phyloP scores from a whole-genome alignment of 495 filamentous ascomycete genomes.

The Beverwykella pulmonaria region DNA sequence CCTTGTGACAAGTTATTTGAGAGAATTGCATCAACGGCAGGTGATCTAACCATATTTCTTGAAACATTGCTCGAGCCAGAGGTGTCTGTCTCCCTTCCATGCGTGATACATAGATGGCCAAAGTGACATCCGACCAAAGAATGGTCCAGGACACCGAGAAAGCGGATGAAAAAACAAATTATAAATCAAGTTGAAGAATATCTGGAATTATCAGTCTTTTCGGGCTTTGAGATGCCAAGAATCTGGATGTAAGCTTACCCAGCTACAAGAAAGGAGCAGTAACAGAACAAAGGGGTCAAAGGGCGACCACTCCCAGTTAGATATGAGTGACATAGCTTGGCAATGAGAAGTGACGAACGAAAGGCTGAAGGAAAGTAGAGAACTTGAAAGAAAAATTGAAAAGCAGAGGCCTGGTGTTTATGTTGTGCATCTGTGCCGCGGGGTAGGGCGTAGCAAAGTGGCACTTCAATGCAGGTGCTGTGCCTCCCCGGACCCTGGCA shows the following conservation, averaged over 20 bases:
- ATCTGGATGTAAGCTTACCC: too few relatives aligned
- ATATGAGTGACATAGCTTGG: neutral
- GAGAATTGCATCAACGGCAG: neutral
- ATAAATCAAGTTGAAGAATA: too few relatives aligned
- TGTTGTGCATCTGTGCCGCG: too few relatives aligned
- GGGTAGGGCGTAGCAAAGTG: too few relatives aligned
- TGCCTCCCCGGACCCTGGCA: too few relatives aligned
- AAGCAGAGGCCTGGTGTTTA: too few relatives aligned
- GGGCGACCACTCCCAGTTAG: neutral
- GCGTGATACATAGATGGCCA: conserved; percentile 38
- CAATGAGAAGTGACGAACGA: too few relatives aligned
- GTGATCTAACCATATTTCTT: conserved; percentile 30
- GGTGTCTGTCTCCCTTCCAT: conserved; percentile 29
- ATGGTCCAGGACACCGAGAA: conserved; percentile 32
- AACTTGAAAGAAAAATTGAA: too few relatives aligned
- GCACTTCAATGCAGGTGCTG: too few relatives aligned
- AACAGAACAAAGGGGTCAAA: neutral
- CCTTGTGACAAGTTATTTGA: conserved; percentile 8
- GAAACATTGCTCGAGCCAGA: conserved; percentile 38
- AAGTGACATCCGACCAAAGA: conserved; percentile 24
- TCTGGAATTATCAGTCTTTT: neutral
- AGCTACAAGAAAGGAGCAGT: neutral
- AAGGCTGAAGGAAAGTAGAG: too few relatives aligned
- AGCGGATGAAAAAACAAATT: conserved; percentile 41
- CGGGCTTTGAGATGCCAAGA: too few relatives aligned